Evolutionary conservation across 1,284 basidiomycete genomes (phyloP), one percentile per base, ranked within the genome.

Genomic region (Serendipita sp.): DNA sequence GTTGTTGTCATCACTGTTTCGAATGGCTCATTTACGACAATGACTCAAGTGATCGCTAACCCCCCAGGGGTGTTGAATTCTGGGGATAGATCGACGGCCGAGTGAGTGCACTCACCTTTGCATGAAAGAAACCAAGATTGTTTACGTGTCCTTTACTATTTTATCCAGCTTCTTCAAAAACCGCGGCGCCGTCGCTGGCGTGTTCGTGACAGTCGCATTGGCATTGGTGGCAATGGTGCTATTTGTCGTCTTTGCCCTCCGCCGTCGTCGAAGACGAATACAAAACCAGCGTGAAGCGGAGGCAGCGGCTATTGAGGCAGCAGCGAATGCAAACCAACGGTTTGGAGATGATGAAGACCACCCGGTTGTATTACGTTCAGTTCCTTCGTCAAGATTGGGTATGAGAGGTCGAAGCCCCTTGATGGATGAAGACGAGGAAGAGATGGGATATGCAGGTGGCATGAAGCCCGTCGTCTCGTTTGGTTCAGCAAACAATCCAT

Each of bases 141-240:
- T 38, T 30, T 35, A 49, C 45, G 45, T 64, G 63, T 63, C 44
- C 35, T 49, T 43, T 61, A 50, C 38, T 67, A 26, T 38, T 1
- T 22, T 38, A 5, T 6, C 8, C 67, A 88, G 85, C 63, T 90
- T 90, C 72, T 88, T 90, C 72, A 69, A 72, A 32, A 83, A 88
- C 69, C 85, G 82, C 42, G 86, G 85, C 26, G 87, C 87, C 12
- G 87, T 90, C 2, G 82, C 82, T 3, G 88, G 82, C 53, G 85
- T 88, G 26, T 90, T 89, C 68, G 78, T 87, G 43, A 79, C 89
- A 35, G 85, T 88, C 10, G 88, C 86, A 42, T 77, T 90, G 29
- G 82, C 86, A 10, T 79, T 77, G 3, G 82, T 84, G 1, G 81
- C 85, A 8, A 85, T 90, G 64, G 70, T 83, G 42, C 75, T 88